A percentile compares a stretch with the other conserved stretches of the same genome.
phyloP scores from a whole-genome alignment of 139 green algal species.

The Ulvella scutata region DNA sequence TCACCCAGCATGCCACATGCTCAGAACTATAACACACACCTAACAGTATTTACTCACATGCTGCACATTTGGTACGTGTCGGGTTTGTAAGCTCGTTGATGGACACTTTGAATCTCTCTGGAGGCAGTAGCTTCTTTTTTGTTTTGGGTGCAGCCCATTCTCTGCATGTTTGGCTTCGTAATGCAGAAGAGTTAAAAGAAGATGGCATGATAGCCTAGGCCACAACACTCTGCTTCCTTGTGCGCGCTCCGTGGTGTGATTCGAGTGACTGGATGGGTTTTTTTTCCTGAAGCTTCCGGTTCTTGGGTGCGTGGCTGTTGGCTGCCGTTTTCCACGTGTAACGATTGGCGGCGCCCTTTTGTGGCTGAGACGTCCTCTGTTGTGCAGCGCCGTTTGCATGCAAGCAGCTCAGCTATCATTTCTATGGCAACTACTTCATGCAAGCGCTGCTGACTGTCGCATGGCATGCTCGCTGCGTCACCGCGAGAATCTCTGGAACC shows the following conservation, averaged over 20 bases:
- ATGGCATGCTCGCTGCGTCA: background rate
- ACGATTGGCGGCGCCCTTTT: background rate
- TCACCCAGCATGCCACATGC: background rate
- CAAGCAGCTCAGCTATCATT: background rate
- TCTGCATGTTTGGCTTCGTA: too few relatives aligned
- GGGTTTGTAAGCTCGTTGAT: too few relatives aligned
- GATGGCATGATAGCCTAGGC: too few relatives aligned
- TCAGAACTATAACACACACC: background rate
- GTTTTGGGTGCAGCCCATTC: too few relatives aligned
- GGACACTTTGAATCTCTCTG: too few relatives aligned
- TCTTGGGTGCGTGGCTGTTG: background rate
- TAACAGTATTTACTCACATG: background rate
- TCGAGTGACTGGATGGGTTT: background rate
- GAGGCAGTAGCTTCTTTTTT: too few relatives aligned
- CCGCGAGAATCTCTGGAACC: background rate
- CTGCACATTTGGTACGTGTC: too few relatives aligned
- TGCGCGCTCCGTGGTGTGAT: too few relatives aligned
- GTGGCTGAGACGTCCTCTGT: background rate
- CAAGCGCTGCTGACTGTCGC: background rate
- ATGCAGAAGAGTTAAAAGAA: too few relatives aligned
- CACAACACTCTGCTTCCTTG: too few relatives aligned
- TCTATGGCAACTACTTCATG: background rate
- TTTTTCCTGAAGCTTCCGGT: background rate
- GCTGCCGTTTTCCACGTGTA: background rate
- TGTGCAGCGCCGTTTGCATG: background rate